Conservation (phyloP, 2,329 filamentous ascomycete genomes). For the Pseudofabraea citricarpa region DNA sequence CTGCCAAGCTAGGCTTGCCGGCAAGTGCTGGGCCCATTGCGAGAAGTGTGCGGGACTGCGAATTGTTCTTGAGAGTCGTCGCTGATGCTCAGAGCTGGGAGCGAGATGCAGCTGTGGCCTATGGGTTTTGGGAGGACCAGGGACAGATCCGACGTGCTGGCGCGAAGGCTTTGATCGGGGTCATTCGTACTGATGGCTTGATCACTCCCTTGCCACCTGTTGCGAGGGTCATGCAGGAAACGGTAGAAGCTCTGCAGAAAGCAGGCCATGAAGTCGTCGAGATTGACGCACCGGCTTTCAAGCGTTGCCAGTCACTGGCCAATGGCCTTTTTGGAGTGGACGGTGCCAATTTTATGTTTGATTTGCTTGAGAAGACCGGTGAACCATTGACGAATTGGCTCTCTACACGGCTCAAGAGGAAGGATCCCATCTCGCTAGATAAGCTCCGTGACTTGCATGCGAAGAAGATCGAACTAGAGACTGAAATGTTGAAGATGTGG, state of each 20-base stretch:
- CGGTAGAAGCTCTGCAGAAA: constrained; percentile 32
- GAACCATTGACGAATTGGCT: constrained; percentile 59
- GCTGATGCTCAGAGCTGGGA: constrained; percentile 47
- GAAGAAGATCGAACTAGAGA: constrained; percentile 45
- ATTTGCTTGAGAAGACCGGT: constrained; percentile 47
- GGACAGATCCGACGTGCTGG: constrained; percentile 13
- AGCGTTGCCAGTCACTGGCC: constrained; percentile 49
- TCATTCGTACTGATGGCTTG: constrained; percentile 44
- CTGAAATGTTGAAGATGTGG: constrained; percentile 55
- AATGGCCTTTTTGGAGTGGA: constrained; percentile 55
- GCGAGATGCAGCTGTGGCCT: constrained; percentile 36
- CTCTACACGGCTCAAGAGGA: constrained; percentile 42
- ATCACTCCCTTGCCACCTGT: constrained; percentile 48
- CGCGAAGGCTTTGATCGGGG: constrained; percentile 35
- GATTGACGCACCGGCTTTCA: constrained; percentile 48
- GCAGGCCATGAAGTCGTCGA: constrained; percentile 52
- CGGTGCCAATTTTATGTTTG: constrained; percentile 49
- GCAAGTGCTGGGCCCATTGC: constrained; percentile 44
- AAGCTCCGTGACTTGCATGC: constrained; percentile 48
- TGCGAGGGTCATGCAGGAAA: constrained; percentile 38
- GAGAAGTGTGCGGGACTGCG: constrained; percentile 44
- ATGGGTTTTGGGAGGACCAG: constrained; percentile 34
- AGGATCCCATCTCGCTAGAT: constrained; percentile 39
- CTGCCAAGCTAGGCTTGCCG: constrained; percentile 42
- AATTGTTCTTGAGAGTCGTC: constrained; percentile 42